phyloP scores from a whole-genome alignment of 768 basidiomycete genomes.

The Termitomyces sp. region DNA sequence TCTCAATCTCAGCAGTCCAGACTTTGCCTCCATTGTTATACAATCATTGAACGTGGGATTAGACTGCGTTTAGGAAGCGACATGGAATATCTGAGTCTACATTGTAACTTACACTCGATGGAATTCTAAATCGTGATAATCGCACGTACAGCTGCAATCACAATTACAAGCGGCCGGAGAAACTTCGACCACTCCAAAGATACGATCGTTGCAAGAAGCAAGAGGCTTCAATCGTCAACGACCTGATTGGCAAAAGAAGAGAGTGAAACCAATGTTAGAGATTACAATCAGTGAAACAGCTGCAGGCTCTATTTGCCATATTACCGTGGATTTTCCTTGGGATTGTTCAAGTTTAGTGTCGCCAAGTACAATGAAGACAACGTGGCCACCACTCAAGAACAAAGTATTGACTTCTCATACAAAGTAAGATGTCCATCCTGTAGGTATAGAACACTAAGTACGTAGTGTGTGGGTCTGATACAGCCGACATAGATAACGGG shows the following conservation, averaged over 20 bases:
- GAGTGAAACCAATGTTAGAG: constrained; percentile 46
- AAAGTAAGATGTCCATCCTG: constrained; percentile 56
- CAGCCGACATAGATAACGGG: neutral
- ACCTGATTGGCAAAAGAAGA: constrained; percentile 8
- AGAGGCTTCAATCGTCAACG: constrained; percentile 14
- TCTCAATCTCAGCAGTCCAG: constrained; percentile 42
- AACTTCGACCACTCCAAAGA: constrained; percentile 58
- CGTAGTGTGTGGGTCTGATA: neutral
- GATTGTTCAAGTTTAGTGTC: constrained; percentile 24
- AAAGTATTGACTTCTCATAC: constrained; percentile 54
- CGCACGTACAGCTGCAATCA: constrained; percentile 57
- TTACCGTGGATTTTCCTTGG: constrained; percentile 62
- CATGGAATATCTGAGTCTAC: constrained; percentile 9
- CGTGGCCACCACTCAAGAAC: constrained; percentile 58
- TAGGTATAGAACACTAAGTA: constrained; percentile 40
- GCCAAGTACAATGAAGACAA: constrained; percentile 2
- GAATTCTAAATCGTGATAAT: constrained; percentile 70
- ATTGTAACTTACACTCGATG: constrained; percentile 52
- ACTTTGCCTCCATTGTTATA: constrained; percentile 66
- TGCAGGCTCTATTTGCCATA: constrained; percentile 44
- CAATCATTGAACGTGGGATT: constrained; percentile 55
- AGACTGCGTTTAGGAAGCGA: constrained; percentile 1
- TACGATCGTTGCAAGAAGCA: constrained; percentile 52
- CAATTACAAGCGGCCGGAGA: constrained; percentile 67
- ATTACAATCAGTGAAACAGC: constrained; percentile 53